Base-by-base conservation (phyloP, 2,329 filamentous ascomycete species). In the Apiospora arundinis region DNA sequence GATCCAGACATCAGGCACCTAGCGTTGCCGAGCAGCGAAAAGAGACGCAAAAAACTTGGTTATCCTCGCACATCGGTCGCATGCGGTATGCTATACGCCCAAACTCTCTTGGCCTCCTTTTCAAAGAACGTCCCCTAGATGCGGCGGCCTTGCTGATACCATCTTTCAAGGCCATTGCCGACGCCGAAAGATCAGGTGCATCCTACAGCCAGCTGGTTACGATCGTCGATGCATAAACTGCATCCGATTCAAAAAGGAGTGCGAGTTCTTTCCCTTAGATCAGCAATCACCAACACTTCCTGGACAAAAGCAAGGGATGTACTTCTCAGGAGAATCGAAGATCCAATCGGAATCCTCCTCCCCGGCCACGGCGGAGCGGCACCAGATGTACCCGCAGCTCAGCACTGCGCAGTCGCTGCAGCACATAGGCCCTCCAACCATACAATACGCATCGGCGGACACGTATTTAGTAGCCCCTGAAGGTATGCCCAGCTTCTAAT, bases 1-100 rank as follows among this genome's bases (percentile, higher is more conserved):
- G 78, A 80, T 48, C 69, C 79, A 67, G 82, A 83, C 48, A 78
- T 80, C 69, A 77, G 79, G 25, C 72, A 79, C 52, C 75, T 82
- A 69, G 80, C 79, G 32, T 76, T 82, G 44, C 75, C 82, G n/a
- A 82, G 81, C 45, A 82, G 81, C 46, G 87, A 90, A 72, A 90
- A 87, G 81, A 87, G 85, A 73, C 91, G 95, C 79, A 98, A 97
- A 82, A 98, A 97, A 83, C 87, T 98, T 73, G 95, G 95, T 49
- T 98, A 98, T 80, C 95, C 98, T 84, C 91, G 95, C 78, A 97
- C 95, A 46, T 97, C 95, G 63, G 94, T 98, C 77, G 96, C 95
- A 76, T 98, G 95, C 85, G 93, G 95, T 98, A 89, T 90, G 95
- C 91, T 71, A 25, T 28, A 67, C 40, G 25, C n/a, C 56, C 72